Conservation (phyloP, 805 yeast species). For the Wickerhamomyces canadensis region DNA sequence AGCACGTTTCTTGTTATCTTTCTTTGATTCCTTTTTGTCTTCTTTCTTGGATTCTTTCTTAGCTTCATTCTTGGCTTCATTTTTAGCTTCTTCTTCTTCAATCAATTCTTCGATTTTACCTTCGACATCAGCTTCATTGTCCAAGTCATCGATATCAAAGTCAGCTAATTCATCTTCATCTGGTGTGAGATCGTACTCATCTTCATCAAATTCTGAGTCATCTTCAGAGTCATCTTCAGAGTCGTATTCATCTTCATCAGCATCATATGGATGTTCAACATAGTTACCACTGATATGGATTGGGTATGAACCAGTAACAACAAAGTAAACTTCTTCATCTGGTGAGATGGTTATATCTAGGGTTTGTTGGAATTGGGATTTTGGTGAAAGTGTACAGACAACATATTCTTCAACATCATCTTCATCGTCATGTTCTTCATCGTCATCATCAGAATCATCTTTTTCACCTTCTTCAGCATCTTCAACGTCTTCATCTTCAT, state of each 20-base stretch:
- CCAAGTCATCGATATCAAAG: conserved; percentile 41
- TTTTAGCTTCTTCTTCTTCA: conserved; percentile 55
- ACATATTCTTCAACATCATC: conserved; percentile 80
- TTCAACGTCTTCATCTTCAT: conserved; percentile 45
- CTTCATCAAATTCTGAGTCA: conserved; percentile 38
- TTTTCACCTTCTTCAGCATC: conserved; percentile 47
- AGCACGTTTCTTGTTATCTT: conserved; percentile 25
- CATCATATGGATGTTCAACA: conserved; percentile 91
- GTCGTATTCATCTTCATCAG: conserved; percentile 41
- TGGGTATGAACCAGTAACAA: conserved; percentile 93
- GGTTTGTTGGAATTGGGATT: conserved; percentile 80
- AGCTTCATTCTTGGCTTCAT: conserved; percentile 25
- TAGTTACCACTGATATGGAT: conserved; percentile 92
- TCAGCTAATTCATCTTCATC: conserved; percentile 64
- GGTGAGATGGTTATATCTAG: conserved; percentile 87
- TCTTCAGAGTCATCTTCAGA: conserved; percentile 43
- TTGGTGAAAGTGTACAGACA: conserved; percentile 87
- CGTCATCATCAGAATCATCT: conserved; percentile 25
- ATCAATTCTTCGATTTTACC: conserved; percentile 69
- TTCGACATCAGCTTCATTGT: conserved; percentile 61
- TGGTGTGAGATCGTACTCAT: conserved; percentile 65
- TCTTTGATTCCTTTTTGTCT: conserved; percentile 22
- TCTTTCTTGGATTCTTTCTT: conserved; percentile 25
- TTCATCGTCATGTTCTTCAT: conserved; percentile 45
- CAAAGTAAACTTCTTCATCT: conserved; percentile 90